Evolutionary conservation across 1,284 basidiomycete genomes (phyloP).

Genomic region (Ganoderma boninense): DNA sequence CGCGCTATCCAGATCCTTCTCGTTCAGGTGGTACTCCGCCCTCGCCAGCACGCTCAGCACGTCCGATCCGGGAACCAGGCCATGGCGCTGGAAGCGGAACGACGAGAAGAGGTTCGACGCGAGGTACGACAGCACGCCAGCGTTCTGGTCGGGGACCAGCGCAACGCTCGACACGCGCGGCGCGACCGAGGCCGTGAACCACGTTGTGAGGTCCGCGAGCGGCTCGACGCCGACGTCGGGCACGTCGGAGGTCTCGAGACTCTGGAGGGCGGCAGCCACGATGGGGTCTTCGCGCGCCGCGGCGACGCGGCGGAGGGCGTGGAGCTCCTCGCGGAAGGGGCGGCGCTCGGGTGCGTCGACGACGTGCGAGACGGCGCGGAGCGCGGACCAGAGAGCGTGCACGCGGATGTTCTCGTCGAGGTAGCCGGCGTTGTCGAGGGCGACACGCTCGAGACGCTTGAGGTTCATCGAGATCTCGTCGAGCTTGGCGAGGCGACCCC

Average conservation of each 20-base stretch:
- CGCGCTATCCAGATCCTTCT: slow-evolving; percentile 94
- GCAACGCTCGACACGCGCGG: slow-evolving; percentile 90
- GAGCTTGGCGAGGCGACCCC: slow-evolving; percentile 93
- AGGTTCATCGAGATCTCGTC: slow-evolving; percentile 92
- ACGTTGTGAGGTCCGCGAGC: slow-evolving; percentile 86
- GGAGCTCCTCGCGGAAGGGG: slow-evolving; percentile 91
- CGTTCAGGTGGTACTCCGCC: slow-evolving; percentile 90
- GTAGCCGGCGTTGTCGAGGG: slow-evolving; percentile 89
- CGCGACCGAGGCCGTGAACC: slow-evolving; percentile 89
- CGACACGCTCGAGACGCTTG: slow-evolving; percentile 91
- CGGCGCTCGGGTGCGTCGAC: slow-evolving; percentile 69
- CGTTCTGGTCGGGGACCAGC: slow-evolving; percentile 89
- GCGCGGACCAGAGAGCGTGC: slow-evolving; percentile 82
- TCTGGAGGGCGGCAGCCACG: slow-evolving; percentile 72
- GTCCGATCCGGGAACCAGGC: slow-evolving; percentile 82
- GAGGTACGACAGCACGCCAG: slow-evolving; percentile 90
- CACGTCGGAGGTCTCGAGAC: slow-evolving; percentile 78
- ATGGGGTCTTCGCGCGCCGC: slow-evolving; percentile 76
- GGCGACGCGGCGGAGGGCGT: slow-evolving; percentile 80
- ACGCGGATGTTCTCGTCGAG: slow-evolving; percentile 91
- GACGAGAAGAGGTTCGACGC: slow-evolving; percentile 81
- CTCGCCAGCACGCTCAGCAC: slow-evolving; percentile 88
- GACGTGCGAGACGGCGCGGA: slow-evolving; percentile 66
- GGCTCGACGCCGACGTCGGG: slow-evolving; percentile 92
- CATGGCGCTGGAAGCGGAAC: slow-evolving; percentile 82